Evolutionary conservation across 768 basidiomycete species (phyloP).

Genomic region (Paxillus involutus): DNA sequence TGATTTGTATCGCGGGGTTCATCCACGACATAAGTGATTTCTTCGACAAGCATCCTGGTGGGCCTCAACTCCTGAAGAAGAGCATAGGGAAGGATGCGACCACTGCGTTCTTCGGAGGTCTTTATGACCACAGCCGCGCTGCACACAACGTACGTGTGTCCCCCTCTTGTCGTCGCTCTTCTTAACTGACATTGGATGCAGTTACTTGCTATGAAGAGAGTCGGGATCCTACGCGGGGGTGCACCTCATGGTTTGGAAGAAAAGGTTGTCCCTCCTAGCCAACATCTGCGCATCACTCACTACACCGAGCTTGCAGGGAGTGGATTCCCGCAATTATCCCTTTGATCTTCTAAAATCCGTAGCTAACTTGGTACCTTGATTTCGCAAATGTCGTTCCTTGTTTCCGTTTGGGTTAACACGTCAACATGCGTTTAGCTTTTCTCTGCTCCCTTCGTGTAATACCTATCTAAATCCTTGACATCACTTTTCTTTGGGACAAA

Average conservation of each 20-base stretch:
- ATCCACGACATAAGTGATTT: slow-evolving; percentile 84
- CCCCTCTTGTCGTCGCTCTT: neutral
- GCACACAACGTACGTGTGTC: slow-evolving; percentile 70
- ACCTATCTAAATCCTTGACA: too few relatives aligned
- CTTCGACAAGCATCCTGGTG: slow-evolving; percentile 87
- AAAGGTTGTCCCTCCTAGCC: slow-evolving; percentile 61
- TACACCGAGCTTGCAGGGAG: slow-evolving; percentile 41
- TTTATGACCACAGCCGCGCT: slow-evolving; percentile 81
- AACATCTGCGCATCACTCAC: too few relatives aligned
- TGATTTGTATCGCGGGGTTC: slow-evolving; percentile 86
- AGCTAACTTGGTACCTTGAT: too few relatives aligned
- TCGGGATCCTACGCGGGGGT: slow-evolving; percentile 47
- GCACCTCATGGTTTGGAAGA: slow-evolving; percentile 51
- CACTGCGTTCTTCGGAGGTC: slow-evolving; percentile 90
- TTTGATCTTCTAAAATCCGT: too few relatives aligned
- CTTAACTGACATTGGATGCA: neutral
- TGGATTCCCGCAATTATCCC: too few relatives aligned
- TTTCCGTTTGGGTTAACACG: too few relatives aligned
- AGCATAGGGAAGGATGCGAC: too few relatives aligned
- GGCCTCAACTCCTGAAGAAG: slow-evolving; percentile 74
- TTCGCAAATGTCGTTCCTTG: too few relatives aligned
- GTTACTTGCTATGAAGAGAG: slow-evolving; percentile 42
- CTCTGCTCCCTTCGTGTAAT: too few relatives aligned
- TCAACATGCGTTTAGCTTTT: too few relatives aligned
- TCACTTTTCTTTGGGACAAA: too few relatives aligned